Evolutionary conservation across 139 green algal genomes (phyloP), one percentile per base, ranked within the genome.

Genomic region (Chlorella sp.): DNA sequence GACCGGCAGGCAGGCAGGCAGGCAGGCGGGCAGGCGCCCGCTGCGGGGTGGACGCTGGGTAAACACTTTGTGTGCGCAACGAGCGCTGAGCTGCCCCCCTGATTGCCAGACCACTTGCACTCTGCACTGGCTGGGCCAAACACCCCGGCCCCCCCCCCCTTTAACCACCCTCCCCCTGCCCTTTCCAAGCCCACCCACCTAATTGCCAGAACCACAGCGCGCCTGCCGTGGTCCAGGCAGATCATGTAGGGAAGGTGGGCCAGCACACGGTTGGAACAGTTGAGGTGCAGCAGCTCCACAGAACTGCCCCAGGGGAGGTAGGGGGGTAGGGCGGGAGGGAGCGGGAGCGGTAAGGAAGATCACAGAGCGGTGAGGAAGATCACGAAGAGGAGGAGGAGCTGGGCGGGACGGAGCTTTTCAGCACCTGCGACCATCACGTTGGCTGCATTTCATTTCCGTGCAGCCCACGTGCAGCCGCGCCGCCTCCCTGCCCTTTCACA

Each of bases 201-300:
- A 0, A 93, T 89, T 37, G 91, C 90, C 34, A 93, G 48, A 42
- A 93, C 88, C 76, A 93, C 88, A 15, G 83, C 85, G 14, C 32
- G 48, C 61, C 66, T 73, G 39, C 61, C 57, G 12, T 90, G 82
- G 66, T 93, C 91, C n/a, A 93, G 76, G 16, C 71, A 83, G 22
- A 95, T 92, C 82, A 94, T 90, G 84, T 95, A 95, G 36, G 93
- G 93, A 69, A 95, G 66, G 73, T 94, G 91, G 0, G 92, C 81
- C 34, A 92, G 81, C 68, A 92, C 88, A 3, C 80, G 76, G 86
- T 92, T 92, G 85, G 34, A 82, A 69, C 68, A 86, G 78, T 92
- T 92, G n/a, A 92, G 68, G 83, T 92, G 86, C 79, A 92, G 80
- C 68, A 92, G 66, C 68, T 92, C 90, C 11, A 89, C 4, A 34